Conservation (phyloP, 768 basidiomycete species). For the Podaxis sp. region DNA sequence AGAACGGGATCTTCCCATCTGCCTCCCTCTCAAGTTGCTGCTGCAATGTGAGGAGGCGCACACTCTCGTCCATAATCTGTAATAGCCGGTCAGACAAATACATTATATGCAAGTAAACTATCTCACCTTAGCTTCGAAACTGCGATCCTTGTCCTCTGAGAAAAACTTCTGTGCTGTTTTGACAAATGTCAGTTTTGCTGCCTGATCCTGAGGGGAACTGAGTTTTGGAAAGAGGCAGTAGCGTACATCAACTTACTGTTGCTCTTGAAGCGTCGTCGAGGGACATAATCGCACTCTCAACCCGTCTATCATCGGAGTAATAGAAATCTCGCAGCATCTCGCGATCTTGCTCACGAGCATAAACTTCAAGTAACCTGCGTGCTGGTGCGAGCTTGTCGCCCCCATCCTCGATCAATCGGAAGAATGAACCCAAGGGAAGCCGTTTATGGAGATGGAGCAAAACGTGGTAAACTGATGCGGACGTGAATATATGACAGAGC, state of each 20-base stretch:
- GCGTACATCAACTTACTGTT: slow-evolving; percentile 35
- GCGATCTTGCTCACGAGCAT: slow-evolving; percentile 84
- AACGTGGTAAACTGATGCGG: slow-evolving; percentile 82
- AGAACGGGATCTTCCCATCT: slow-evolving; percentile 72
- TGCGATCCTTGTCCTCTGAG: slow-evolving; percentile 87
- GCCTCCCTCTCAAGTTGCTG: slow-evolving; percentile 86
- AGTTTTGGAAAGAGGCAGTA: neutral
- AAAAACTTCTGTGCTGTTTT: slow-evolving; percentile 90
- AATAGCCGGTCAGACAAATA: neutral
- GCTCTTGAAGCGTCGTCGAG: slow-evolving; percentile 76
- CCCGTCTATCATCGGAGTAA: slow-evolving; percentile 93
- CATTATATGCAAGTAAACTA: neutral
- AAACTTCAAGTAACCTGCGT: slow-evolving; percentile 79
- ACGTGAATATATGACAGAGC: neutral
- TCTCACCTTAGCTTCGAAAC: slow-evolving; percentile 84
- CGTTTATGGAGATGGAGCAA: slow-evolving; percentile 82
- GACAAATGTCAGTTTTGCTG: slow-evolving; percentile 64
- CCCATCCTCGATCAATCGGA: slow-evolving; percentile 90
- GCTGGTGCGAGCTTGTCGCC: slow-evolving; percentile 72
- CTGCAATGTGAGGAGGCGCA: slow-evolving; percentile 71
- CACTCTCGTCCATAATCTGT: slow-evolving; percentile 90
- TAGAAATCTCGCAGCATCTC: slow-evolving; percentile 95
- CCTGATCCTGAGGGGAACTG: slow-evolving; percentile 52
- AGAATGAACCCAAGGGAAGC: slow-evolving; percentile 85
- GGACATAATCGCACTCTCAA: slow-evolving; percentile 87